Percentiles rank a stretch among this genome's conserved stretches.
These are phyloP conservation scores for Linnemannia hyalina DNA, from an alignment of 192 early-diverging fungal species.

Conservation along the genomic window DNA sequence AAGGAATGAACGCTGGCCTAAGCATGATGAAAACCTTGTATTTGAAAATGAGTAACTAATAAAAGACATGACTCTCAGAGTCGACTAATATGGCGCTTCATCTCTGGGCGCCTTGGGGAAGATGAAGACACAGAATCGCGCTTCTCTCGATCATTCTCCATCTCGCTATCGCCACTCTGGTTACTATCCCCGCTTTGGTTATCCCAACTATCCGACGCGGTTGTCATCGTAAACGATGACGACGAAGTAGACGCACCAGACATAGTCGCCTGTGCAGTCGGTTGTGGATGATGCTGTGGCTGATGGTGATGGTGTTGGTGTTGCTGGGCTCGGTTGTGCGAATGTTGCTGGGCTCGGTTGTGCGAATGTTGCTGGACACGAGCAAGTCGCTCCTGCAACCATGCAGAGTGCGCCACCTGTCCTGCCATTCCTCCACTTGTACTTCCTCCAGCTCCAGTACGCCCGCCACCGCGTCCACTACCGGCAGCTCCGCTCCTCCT, in stretches of 20 bases:
- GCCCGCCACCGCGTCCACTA: background rate
- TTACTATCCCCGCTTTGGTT: background rate
- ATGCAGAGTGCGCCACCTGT: background rate
- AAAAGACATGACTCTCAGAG: slow-evolving; percentile 7
- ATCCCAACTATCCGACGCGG: background rate
- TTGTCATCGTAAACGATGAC: background rate
- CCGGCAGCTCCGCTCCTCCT: background rate
- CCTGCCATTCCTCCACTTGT: background rate
- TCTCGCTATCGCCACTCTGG: slow-evolving; percentile 31
- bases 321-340: background rate
- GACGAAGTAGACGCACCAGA: background rate
- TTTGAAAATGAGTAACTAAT: no score
- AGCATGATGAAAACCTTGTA: no score
- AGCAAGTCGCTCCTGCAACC: background rate
- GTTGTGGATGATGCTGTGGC: background rate
- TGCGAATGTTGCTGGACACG: background rate
- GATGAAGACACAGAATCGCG: background rate
- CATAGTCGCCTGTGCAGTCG: no score
- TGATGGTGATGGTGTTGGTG: background rate
- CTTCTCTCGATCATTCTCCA: slow-evolving; percentile 12
- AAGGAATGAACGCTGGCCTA: no score
- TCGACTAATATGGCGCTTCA: slow-evolving; percentile 23
- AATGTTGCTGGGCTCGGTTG: background rate
- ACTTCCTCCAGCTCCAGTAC: background rate
- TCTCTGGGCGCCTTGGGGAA: background rate